These are phyloP conservation scores for Turritis glabra DNA, from an alignment of 345 rosid genomes.

Conservation along the genomic window DNA sequence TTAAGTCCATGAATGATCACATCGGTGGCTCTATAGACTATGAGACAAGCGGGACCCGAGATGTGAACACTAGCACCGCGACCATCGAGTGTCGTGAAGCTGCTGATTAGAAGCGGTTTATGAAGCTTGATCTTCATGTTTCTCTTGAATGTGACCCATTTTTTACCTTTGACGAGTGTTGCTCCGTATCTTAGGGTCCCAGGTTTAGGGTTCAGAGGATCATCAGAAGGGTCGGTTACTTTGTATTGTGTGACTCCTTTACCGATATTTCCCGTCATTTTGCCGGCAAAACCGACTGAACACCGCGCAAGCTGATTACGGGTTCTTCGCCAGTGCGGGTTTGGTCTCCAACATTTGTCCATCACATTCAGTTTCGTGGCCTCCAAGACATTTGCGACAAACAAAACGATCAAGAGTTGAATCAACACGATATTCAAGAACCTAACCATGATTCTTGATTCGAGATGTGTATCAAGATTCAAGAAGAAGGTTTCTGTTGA, in stretches of 20 bases:
- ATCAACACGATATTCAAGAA: constrained; percentile 14
- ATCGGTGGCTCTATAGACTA: constrained; percentile 57
- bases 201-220: constrained; percentile 61
- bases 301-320: constrained; percentile 60
- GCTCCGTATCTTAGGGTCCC: constrained; percentile 73
- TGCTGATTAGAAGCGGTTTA: constrained; percentile 61
- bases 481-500: neutral
- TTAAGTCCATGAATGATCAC: constrained; percentile 73
- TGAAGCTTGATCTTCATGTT: constrained; percentile 59
- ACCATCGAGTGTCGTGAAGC: constrained; percentile 76
- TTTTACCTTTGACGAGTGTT: constrained; percentile 53
- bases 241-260: constrained; percentile 44
- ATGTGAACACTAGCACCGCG: constrained; percentile 61
- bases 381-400: constrained; percentile 24
- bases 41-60: constrained; percentile 58
- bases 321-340: constrained; percentile 51
- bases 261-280: constrained; percentile 66
- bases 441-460: constrained; percentile 35
- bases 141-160: constrained; percentile 69
- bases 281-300: constrained; percentile 64
- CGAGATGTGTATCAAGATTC: constrained; percentile 15
- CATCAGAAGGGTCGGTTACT: constrained; percentile 67
- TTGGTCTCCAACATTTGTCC: constrained; percentile 67
- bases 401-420: constrained; percentile 20
- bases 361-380: constrained; percentile 55